phyloP scores from a whole-genome alignment of 371 early-diverging fungal genomes.

The Apophysomyces elegans region DNA sequence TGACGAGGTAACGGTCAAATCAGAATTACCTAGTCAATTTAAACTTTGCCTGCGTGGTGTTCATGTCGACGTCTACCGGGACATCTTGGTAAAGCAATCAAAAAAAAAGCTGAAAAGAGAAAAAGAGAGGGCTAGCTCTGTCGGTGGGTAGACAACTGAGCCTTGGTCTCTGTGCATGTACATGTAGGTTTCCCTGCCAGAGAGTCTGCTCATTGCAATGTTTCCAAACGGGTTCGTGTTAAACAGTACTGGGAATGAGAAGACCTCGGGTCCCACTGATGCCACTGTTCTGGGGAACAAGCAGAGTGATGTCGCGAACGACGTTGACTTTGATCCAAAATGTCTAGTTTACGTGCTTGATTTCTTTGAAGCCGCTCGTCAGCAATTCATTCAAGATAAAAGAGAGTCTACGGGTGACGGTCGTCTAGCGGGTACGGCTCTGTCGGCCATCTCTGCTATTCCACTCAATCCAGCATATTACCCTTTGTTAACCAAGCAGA shows the following conservation, averaged over 20 bases:
- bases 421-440: slow-evolving; percentile 17
- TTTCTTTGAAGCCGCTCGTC: slow-evolving; percentile 4
- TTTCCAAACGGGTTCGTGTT: slow-evolving; percentile 20
- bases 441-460: slow-evolving; percentile 13
- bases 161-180: not conserved
- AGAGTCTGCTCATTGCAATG: slow-evolving; percentile 18
- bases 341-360: slow-evolving; percentile 16
- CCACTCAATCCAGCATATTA: slow-evolving; percentile 20
- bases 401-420: slow-evolving; percentile 18
- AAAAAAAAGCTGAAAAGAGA: not conserved
- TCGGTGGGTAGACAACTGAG: too few relatives aligned
- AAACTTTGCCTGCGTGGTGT: slow-evolving; percentile 7
- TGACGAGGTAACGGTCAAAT: not conserved
- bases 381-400: not conserved
- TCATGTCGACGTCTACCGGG: slow-evolving; percentile 2
- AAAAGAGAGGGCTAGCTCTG: not conserved
- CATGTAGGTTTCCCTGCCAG: slow-evolving; percentile 12
- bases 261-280: not conserved
- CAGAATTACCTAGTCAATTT: slow-evolving; percentile 2
- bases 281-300: not conserved
- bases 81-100: slow-evolving; percentile 5
- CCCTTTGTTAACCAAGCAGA: slow-evolving; percentile 24
- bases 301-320: not conserved
- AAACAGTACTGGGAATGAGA: not conserved
- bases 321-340: slow-evolving; percentile 24